Conservation (phyloP, 176 grass and related monocot genomes). For the Zoysia japonica region DNA sequence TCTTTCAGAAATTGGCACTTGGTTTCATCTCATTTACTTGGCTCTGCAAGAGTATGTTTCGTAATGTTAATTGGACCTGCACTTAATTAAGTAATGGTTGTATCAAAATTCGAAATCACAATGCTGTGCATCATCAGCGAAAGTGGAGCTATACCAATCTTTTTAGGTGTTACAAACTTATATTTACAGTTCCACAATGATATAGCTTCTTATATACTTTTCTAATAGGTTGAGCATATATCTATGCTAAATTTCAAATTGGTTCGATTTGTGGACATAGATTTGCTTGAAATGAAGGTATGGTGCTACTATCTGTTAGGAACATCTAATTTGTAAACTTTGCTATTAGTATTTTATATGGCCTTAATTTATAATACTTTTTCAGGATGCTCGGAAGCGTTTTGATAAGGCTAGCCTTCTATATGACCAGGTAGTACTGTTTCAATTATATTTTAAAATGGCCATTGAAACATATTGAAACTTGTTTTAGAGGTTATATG, state of each 20-base stretch:
- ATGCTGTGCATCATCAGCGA: background rate
- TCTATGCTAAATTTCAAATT: constrained; percentile 88
- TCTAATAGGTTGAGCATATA: constrained; percentile 70
- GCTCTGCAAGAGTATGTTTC: background rate
- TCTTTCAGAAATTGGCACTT: background rate
- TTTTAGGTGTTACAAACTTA: constrained; percentile 13
- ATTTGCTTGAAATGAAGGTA: constrained; percentile 98
- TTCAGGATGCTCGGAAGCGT: constrained; percentile 83
- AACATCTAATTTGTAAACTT: constrained; percentile 12
- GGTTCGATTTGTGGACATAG: constrained; percentile 91
- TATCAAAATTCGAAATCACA: background rate
- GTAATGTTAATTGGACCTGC: background rate
- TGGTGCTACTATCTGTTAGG: constrained; percentile 1
- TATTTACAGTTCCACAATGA: constrained; percentile 7
- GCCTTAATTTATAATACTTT: constrained; percentile 32
- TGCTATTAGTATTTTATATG: constrained; percentile 28
- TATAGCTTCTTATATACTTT: constrained; percentile 34
- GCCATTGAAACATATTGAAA: constrained; percentile 9
- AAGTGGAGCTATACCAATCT: background rate
- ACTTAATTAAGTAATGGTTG: background rate
- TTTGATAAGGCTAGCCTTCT: constrained; percentile 98
- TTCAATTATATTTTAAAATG: constrained; percentile 23
- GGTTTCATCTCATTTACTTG: background rate
- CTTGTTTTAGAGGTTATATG: background rate
- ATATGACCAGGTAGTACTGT: constrained; percentile 81